phyloP scores from a whole-genome alignment of 805 yeast genomes.

The Metschnikowia reukaufii region DNA sequence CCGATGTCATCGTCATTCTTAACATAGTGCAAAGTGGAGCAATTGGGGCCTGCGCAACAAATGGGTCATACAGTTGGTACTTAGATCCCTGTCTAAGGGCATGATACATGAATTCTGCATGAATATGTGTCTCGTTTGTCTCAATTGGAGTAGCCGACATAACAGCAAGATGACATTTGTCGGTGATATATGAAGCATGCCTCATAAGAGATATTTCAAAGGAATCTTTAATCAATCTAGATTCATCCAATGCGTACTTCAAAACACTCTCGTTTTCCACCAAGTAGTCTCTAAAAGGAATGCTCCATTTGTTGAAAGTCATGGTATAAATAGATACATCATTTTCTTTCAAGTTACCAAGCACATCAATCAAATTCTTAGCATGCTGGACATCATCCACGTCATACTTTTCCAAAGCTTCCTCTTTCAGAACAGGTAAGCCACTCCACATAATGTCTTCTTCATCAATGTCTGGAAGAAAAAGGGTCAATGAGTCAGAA shows the following conservation, averaged over 20 bases:
- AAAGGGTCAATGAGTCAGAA: slow-evolving; percentile 61
- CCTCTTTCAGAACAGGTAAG: slow-evolving; percentile 65
- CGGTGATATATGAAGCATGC: slow-evolving; percentile 82
- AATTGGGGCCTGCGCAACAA: slow-evolving; percentile 89
- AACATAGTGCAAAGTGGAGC: slow-evolving; percentile 88
- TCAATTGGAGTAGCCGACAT: slow-evolving; percentile 92
- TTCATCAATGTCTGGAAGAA: slow-evolving; percentile 76
- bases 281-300: slow-evolving; percentile 36
- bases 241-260: slow-evolving; percentile 76
- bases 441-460: slow-evolving; percentile 99
- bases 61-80: slow-evolving; percentile 87
- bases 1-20: slow-evolving; percentile 65
- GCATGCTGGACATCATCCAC: slow-evolving; percentile 78
- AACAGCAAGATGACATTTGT: slow-evolving; percentile 84
- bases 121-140: slow-evolving; percentile 83
- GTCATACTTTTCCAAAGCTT: slow-evolving; percentile 66
- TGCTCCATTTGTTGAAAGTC: slow-evolving; percentile 50
- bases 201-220: slow-evolving; percentile 75
- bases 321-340: slow-evolving; percentile 47
- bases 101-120: slow-evolving; percentile 94
- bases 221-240: slow-evolving; percentile 80
- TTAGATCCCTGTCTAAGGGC: slow-evolving; percentile 93
- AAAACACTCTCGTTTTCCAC: slow-evolving; percentile 48
- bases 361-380: slow-evolving; percentile 43
- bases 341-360: slow-evolving; percentile 29